A percentile compares a stretch with the other conserved stretches of the same genome.
These are phyloP conservation scores for Coemansia sp. DNA, from an alignment of 192 early-diverging fungal species.

Conservation along the genomic window DNA sequence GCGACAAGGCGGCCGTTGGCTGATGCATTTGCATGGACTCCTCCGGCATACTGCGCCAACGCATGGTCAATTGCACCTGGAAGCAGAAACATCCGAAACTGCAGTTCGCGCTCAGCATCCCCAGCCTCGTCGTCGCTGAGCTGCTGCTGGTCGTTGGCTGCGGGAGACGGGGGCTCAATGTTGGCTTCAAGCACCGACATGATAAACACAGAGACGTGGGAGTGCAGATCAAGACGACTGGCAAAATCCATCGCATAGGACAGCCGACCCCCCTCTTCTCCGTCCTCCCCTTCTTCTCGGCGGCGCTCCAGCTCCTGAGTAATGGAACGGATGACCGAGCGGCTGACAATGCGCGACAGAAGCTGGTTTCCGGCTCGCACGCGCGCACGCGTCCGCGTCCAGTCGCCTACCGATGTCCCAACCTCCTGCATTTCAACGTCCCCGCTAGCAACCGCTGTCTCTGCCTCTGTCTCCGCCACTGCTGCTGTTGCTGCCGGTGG, in stretches of 20 bases:
- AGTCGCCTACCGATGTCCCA: too few species aligned
- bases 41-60: conserved; percentile 14
- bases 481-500: neutral
- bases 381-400: neutral
- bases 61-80: conserved; percentile 42
- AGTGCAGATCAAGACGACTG: conserved; percentile 1
- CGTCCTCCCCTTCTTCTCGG: neutral
- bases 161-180: neutral
- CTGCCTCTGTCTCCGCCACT: conserved; percentile 2
- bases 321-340: conserved; percentile 28
- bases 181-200: conserved; percentile 9
- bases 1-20: too few species aligned
- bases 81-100: conserved; percentile 41
- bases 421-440: neutral
- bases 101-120: neutral
- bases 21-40: neutral
- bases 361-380: conserved; percentile 27
- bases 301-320: conserved; percentile 28
- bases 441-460: neutral
- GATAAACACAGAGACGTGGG: conserved; percentile 17
- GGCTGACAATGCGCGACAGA: conserved; percentile 32
- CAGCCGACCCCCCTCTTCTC: neutral
- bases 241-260: conserved; percentile 3
- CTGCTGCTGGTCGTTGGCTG: neutral
- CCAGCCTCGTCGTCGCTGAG: neutral